Evolutionary conservation across 371 early-diverging fungal species (phyloP).

Genomic region (Haplosporangium sp.): DNA sequence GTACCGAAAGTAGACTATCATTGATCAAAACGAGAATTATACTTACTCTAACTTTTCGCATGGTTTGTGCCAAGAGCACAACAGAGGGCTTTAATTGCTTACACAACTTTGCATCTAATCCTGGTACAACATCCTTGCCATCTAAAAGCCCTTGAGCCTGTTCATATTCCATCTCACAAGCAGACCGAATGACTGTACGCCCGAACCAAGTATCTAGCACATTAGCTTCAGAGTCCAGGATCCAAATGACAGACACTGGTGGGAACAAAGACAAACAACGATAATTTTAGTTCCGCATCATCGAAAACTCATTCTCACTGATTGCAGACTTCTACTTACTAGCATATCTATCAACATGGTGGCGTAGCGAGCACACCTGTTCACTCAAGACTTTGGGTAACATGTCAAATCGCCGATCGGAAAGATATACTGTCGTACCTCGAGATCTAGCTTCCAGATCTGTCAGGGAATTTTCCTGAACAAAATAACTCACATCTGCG

Average conservation of each 20-base stretch:
- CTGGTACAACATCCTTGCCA: constrained; percentile 63
- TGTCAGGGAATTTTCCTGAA: constrained; percentile 79
- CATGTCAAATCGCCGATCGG: constrained; percentile 96
- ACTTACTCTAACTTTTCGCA: constrained; percentile 67
- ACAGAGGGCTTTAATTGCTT: constrained; percentile 63
- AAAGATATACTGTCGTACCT: constrained; percentile 96
- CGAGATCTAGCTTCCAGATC: constrained; percentile 91
- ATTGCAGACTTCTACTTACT: constrained; percentile 49
- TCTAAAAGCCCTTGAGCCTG: constrained; percentile 92
- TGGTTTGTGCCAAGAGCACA: constrained; percentile 64
- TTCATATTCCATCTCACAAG: constrained; percentile 90
- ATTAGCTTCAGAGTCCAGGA: constrained; percentile 66
- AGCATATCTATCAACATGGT: constrained; percentile 84
- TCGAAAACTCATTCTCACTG: background rate
- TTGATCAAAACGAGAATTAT: background rate
- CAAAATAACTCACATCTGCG: constrained; percentile 97
- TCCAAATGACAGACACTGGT: constrained; percentile 82
- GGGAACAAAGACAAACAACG: background rate
- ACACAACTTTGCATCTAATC: constrained; percentile 62
- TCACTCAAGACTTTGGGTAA: constrained; percentile 95
- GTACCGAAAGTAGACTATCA: no score
- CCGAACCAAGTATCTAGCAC: constrained; percentile 77
- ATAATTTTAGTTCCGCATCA: background rate
- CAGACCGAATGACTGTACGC: constrained; percentile 85
- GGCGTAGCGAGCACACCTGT: constrained; percentile 86